phyloP scores from a whole-genome alignment of 768 basidiomycete species.

The Lactifluus echinatus region DNA sequence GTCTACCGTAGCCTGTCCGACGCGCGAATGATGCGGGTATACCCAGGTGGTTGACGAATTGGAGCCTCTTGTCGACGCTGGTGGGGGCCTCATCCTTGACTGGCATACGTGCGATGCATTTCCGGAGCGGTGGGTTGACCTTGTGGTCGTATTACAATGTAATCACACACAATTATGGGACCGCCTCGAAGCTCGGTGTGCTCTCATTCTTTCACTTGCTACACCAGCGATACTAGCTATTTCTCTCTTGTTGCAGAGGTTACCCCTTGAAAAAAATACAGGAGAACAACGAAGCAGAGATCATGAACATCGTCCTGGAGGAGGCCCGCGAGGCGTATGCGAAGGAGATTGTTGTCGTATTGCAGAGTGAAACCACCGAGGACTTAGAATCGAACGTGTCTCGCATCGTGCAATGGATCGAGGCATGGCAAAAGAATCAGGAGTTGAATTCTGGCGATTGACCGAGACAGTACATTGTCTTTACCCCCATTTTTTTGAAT shows the following conservation, averaged over 20 bases:
- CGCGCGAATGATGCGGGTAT: not conserved
- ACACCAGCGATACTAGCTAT: not conserved
- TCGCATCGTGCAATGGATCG: conserved; percentile 84
- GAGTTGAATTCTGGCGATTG: conserved; percentile 7
- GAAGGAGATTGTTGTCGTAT: conserved; percentile 76
- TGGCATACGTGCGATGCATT: conserved; percentile 94
- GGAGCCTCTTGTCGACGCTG: conserved; percentile 57
- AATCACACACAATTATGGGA: conserved; percentile 85
- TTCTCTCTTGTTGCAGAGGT: conserved; percentile 38
- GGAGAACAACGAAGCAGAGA: conserved; percentile 98
- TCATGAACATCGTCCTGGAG: conserved; percentile 86
- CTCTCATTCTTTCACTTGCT: not conserved
- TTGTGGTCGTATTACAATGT: conserved; percentile 88
- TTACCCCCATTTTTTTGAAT: too few species aligned
- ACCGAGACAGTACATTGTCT: too few species aligned
- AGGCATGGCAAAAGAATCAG: conserved; percentile 48
- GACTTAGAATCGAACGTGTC: conserved; percentile 84
- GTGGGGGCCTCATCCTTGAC: conserved; percentile 74
- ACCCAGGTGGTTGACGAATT: conserved; percentile 79
- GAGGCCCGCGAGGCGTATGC: conserved; percentile 86
- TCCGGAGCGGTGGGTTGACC: conserved; percentile 94
- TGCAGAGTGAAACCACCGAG: conserved; percentile 65
- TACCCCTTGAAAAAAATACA: conserved; percentile 92
- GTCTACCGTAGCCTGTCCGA: too few species aligned
- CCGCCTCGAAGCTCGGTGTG: conserved; percentile 81